These are phyloP conservation scores for Boletus subcaerulescens DNA, from an alignment of 768 basidiomycete species.

Conservation along the genomic window DNA sequence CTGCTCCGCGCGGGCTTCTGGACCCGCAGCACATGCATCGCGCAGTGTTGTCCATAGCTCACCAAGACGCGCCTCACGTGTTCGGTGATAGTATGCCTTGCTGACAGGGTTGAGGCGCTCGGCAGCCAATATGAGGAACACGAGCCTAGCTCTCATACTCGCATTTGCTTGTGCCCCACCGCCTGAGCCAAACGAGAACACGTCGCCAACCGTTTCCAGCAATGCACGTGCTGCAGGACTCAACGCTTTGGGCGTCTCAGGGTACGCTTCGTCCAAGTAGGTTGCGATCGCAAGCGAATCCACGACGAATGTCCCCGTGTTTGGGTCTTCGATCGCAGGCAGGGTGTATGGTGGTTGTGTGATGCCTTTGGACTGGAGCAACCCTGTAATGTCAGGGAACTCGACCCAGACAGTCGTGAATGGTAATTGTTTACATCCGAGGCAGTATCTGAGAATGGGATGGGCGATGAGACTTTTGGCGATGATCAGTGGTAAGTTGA, in stretches of 20 bases:
- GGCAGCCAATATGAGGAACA: conserved; percentile 24
- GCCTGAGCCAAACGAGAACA: conserved; percentile 8
- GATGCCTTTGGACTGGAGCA: conserved; percentile 28
- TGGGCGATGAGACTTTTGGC: too few species aligned
- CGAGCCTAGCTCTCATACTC: background rate
- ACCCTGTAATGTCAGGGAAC: conserved; percentile 44
- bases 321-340: conserved; percentile 49
- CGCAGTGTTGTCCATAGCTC: conserved; percentile 35
- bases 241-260: conserved; percentile 39
- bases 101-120: conserved; percentile 33
- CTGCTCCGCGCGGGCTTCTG: conserved; percentile 28
- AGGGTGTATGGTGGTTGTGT: conserved; percentile 36
- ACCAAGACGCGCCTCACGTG: conserved; percentile 34
- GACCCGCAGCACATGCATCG: conserved; percentile 16
- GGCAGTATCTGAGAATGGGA: conserved; percentile 9
- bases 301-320: conserved; percentile 35
- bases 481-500: too few species aligned
- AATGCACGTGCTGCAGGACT: conserved; percentile 32
- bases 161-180: background rate
- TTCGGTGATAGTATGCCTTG: conserved; percentile 39
- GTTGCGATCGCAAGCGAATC: conserved; percentile 47
- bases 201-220: conserved; percentile 30
- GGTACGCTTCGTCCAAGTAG: conserved; percentile 51
- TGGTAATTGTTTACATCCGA: conserved; percentile 11
- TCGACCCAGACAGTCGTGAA: conserved; percentile 22